phyloP scores from a whole-genome alignment of 805 yeast species.

The Lipomyces oligophaga region DNA sequence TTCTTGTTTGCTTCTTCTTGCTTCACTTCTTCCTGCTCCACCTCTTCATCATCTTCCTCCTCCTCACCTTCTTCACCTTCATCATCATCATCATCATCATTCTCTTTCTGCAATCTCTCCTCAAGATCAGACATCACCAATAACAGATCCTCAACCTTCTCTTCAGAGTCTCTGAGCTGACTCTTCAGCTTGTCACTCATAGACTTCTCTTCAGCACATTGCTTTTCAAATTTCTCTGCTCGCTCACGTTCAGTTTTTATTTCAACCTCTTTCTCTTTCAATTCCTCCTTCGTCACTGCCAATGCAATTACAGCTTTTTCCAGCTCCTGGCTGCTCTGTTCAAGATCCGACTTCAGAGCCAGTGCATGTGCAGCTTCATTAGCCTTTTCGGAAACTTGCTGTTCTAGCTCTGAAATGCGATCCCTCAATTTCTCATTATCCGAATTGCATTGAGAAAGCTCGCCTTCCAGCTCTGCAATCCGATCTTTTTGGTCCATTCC shows the following conservation, averaged over 20 bases:
- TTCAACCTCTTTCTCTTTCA: background rate
- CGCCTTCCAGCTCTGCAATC: slow-evolving; percentile 31
- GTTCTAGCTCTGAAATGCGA: slow-evolving; percentile 3
- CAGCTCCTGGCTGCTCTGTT: background rate
- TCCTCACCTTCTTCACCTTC: slow-evolving; percentile 19
- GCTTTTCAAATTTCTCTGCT: slow-evolving; percentile 40
- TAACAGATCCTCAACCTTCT: slow-evolving; percentile 69
- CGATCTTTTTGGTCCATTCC: slow-evolving; percentile 36
- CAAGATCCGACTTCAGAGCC: too few relatives aligned
- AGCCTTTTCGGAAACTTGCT: slow-evolving; percentile 5
- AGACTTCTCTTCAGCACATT: slow-evolving; percentile 39
- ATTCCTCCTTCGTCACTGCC: background rate
- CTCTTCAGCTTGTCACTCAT: slow-evolving; percentile 17
- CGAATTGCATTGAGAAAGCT: background rate
- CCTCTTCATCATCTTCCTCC: slow-evolving; percentile 19
- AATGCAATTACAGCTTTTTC: background rate
- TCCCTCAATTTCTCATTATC: slow-evolving; percentile 1
- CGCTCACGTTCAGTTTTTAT: background rate
- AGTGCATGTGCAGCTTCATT: slow-evolving; percentile 6
- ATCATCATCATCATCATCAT: slow-evolving; percentile 60
- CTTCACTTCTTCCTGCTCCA: slow-evolving; percentile 2
- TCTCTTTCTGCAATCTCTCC: slow-evolving; percentile 59
- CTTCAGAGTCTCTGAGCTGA: slow-evolving; percentile 15
- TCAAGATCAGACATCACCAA: slow-evolving; percentile 73
- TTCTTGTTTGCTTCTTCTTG: background rate